phyloP scores from a whole-genome alignment of 1,139 yeast species.

The Saccharomyces hybrid region DNA sequence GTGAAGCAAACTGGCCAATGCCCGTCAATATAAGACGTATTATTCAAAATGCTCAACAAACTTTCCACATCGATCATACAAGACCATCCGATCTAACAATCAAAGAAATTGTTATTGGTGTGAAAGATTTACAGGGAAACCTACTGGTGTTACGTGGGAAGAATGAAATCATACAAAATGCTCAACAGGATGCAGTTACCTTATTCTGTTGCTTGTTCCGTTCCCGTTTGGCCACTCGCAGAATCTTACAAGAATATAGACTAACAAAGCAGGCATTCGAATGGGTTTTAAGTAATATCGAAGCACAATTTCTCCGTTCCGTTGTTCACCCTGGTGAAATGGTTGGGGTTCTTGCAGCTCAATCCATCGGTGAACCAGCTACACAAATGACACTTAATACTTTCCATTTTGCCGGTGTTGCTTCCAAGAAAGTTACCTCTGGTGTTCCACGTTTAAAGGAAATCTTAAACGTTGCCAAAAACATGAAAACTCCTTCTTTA shows the following conservation, averaged over 20 bases:
- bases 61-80: constrained; percentile 86
- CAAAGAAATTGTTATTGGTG: constrained; percentile 69
- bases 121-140: constrained; percentile 59
- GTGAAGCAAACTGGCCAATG: constrained; percentile 95
- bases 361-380: constrained; percentile 99
- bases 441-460: constrained; percentile 99
- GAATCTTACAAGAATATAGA: constrained; percentile 86
- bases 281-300: constrained; percentile 94
- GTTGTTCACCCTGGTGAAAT: constrained; percentile 98
- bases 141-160: constrained; percentile 79
- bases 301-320: constrained; percentile 86
- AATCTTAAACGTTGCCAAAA: constrained; percentile 96
- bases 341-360: constrained; percentile 99
- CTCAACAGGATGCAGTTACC: constrained; percentile 87
- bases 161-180: constrained; percentile 65
- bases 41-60: constrained; percentile 94
- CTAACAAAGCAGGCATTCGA: constrained; percentile 81
- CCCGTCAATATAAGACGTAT: constrained; percentile 97
- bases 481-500: constrained; percentile 96
- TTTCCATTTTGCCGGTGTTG: constrained; percentile 99
- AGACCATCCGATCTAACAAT: constrained; percentile 87
- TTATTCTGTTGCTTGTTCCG: constrained; percentile 87
- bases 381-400: constrained; percentile 99
- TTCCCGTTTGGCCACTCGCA: constrained; percentile 83
- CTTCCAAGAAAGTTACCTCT: constrained; percentile 95